phyloP scores from a whole-genome alignment of 2,329 filamentous ascomycete species.

The Cladosporium sp. region DNA sequence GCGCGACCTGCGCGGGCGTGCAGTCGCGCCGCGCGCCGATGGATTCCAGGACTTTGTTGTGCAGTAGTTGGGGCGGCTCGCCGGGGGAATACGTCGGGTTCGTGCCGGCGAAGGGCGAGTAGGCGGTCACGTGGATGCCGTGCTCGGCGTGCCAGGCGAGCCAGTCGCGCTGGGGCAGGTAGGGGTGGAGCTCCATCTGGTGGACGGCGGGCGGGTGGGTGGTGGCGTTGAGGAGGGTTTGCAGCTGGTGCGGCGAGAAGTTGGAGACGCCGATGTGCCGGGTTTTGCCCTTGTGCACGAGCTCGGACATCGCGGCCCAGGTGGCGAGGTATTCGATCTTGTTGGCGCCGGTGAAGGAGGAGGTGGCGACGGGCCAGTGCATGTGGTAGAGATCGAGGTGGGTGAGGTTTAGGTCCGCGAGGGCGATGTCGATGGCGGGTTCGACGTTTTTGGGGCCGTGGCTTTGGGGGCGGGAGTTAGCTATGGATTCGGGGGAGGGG shows the following conservation, averaged over 20 bases:
- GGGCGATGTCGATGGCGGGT: constrained; percentile 31
- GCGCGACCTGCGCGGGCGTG: constrained; percentile 40
- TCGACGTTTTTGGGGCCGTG: constrained; percentile 27
- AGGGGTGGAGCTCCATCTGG: constrained; percentile 62
- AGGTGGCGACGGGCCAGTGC: constrained; percentile 36
- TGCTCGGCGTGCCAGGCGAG: constrained; percentile 45
- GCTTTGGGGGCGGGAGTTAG: constrained; percentile 12
- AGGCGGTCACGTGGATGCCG: constrained; percentile 49
- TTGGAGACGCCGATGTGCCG: constrained; percentile 74
- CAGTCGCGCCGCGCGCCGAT: constrained; percentile 38
- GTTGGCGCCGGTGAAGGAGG: constrained; percentile 10
- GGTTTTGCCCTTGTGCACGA: constrained; percentile 54
- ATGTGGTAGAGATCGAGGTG: constrained; percentile 43
- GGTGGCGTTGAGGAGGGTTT: constrained; percentile 50
- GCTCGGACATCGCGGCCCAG: constrained; percentile 62
- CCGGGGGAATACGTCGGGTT: constrained; percentile 41
- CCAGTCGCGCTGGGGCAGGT: constrained; percentile 51
- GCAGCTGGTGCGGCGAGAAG: constrained; percentile 51
- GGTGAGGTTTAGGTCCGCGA: constrained; percentile 33
- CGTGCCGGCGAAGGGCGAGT: constrained; percentile 42
- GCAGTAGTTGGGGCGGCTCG: constrained; percentile 32
- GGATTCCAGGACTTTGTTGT: constrained; percentile 36
- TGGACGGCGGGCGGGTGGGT: constrained; percentile 26
- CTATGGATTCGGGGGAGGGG: background rate
- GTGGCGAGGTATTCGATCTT: constrained; percentile 37